phyloP scores from a whole-genome alignment of 179 eudicot species.

The Silene coronaria region DNA sequence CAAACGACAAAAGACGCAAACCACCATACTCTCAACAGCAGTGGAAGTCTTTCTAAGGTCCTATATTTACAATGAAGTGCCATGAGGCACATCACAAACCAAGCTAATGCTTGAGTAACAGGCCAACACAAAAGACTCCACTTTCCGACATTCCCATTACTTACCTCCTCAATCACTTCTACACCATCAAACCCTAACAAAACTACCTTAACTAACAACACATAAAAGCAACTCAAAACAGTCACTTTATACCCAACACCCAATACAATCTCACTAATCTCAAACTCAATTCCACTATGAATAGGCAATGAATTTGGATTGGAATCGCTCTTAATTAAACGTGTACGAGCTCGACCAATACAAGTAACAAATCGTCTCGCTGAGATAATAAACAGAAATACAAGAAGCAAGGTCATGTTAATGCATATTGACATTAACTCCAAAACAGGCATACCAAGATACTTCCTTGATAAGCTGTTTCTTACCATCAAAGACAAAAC shows the following conservation, averaged over 20 bases:
- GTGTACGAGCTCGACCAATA: conserved; percentile 44
- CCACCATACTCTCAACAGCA: conserved; percentile 86
- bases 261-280: conserved; percentile 41
- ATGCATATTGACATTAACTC: conserved; percentile 64
- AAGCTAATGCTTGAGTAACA: conserved; percentile 59
- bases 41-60: conserved; percentile 54
- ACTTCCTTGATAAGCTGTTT: conserved; percentile 23
- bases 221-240: conserved; percentile 66
- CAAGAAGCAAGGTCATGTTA: conserved; percentile 60
- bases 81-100: conserved; percentile 76
- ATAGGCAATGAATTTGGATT: conserved; percentile 34
- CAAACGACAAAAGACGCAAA: conserved; percentile 56
- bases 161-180: conserved; percentile 40
- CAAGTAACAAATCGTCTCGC: conserved; percentile 54
- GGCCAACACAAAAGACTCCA: conserved; percentile 63
- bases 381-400: conserved; percentile 60
- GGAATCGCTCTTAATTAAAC: conserved; percentile 56
- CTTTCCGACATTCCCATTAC: conserved; percentile 37
- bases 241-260: conserved; percentile 46
- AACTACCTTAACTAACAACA: conserved; percentile 53
- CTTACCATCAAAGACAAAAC: conserved; percentile 18
- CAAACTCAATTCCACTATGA: conserved; percentile 38
- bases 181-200: conserved; percentile 71
- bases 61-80: conserved; percentile 63
- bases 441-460: conserved; percentile 46